Conservation (phyloP, 129 eudicot species). For the Ambrosia artemisiifolia region DNA sequence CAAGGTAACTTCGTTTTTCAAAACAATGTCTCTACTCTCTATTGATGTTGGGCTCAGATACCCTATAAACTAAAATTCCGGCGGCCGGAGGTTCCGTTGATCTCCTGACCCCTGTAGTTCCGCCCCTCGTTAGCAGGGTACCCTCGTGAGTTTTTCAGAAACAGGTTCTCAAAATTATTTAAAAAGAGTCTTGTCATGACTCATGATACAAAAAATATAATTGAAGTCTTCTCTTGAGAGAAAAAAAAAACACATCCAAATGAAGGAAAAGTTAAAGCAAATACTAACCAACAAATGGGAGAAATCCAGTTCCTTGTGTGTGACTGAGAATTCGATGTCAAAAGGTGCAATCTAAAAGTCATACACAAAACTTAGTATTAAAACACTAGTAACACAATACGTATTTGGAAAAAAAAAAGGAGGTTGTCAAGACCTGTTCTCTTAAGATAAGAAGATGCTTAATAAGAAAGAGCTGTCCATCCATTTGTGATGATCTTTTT, state of each 20-base stretch:
- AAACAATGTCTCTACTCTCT: no score
- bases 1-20: no score
- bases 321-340: slow-evolving; percentile 95
- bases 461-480: slow-evolving; percentile 92
- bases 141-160: no score
- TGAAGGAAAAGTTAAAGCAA: slow-evolving; percentile 3
- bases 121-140: no score
- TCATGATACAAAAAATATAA: no score
- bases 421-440: slow-evolving; percentile 62
- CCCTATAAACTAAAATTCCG: no score
- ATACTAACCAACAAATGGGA: slow-evolving; percentile 91
- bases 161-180: no score
- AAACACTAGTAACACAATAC: not conserved
- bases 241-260: not conserved
- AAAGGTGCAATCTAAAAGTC: slow-evolving; percentile 88
- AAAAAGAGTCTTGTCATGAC: no score
- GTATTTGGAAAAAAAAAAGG: slow-evolving; percentile 5
- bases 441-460: slow-evolving; percentile 94
- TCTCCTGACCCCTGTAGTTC: no score
- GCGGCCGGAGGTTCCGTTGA: no score
- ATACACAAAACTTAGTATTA: slow-evolving; percentile 25
- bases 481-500: slow-evolving; percentile 85
- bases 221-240: no score
- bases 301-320: slow-evolving; percentile 98
- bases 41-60: no score